Evolutionary conservation across 768 basidiomycete species (phyloP), one percentile per base, ranked within the genome.

Genomic region (Phlebiopsis flavidoalba): DNA sequence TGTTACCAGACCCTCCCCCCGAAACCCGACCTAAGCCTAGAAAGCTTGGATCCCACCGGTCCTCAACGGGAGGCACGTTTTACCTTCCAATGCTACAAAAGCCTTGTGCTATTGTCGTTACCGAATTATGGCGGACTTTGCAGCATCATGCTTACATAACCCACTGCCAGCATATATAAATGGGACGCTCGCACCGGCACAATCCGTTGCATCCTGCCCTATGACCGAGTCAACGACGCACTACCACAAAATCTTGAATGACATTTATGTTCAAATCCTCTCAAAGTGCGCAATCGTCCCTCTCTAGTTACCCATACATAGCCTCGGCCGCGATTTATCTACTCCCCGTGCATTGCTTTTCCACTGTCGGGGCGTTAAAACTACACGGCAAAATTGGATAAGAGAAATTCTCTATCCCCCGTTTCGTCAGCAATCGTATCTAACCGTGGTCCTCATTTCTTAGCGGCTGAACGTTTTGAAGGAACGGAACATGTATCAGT

Each of bases 311-410:
- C 8, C 10, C 17, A 43, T 3, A 4, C 12, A n/a, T 43, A 43
- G 4, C 48, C n/a, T 52, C 45, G 24, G 82, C 84, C 84, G 79
- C 70, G 79, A 77, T 61, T n/a, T 85, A 87, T 87, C 85, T 81
- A 84, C 84, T 60, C 77, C 79, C 74, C 77, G 79, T 22, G 54
- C 76, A 79, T 73, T 63, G 60, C 50, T 66, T 52, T 63, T 65
- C 70, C 58, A 75, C 75, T 76, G 82, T 79, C 74, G 72, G 71
- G 81, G 74, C 80, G 86, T 86, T 88, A 88, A 88, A n/a, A 88
- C 86, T 67, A 79, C 81, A 71, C 79, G 84, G 85, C 85, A 61
- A 88, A 65, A 88, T 53, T 10, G 59, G 78, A 8, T 36, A 52
- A 57, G 64, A 65, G 60, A 48, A 22, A 21, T 61, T 63, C 66